Conservation (phyloP, 2,329 filamentous ascomycete genomes). For the Magnaporthiopsis poae region DNA sequence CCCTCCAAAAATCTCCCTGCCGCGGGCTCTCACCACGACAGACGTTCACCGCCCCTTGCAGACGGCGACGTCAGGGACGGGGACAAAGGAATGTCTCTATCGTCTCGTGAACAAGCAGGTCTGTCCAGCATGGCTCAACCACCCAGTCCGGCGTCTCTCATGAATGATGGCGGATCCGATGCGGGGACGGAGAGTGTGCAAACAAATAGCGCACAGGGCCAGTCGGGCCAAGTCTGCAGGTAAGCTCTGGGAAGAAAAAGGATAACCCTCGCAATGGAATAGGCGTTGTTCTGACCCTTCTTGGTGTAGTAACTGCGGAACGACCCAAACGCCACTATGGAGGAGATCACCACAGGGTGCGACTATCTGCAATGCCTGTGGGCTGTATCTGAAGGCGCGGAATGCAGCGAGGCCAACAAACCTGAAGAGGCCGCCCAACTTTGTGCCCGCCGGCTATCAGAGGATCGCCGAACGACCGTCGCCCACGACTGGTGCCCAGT, state of each 20-base stretch:
- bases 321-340: slow-evolving; percentile 89
- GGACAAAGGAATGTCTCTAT: slow-evolving; percentile 9
- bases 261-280: too few relatives aligned
- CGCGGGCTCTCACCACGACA: slow-evolving; percentile 9
- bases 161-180: slow-evolving; percentile 13
- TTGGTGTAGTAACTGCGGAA: slow-evolving; percentile 72
- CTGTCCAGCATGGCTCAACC: slow-evolving; percentile 9
- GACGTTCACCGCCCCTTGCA: slow-evolving; percentile 17
- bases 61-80: slow-evolving; percentile 13
- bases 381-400: slow-evolving; percentile 84
- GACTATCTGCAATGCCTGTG: slow-evolving; percentile 96
- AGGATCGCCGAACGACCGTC: slow-evolving; percentile 31
- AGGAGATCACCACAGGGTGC: slow-evolving; percentile 83
- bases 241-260: slow-evolving; percentile 25
- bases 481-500: slow-evolving; percentile 29
- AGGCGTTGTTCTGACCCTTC: not conserved
- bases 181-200: slow-evolving; percentile 10
- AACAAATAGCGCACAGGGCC: slow-evolving; percentile 26
- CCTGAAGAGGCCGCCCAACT: slow-evolving; percentile 63
- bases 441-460: slow-evolving; percentile 35
- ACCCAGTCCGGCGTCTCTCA: slow-evolving; percentile 14
- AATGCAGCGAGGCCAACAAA: slow-evolving; percentile 86
- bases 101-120: slow-evolving; percentile 9
- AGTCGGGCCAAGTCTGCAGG: slow-evolving; percentile 61
- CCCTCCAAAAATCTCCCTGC: slow-evolving; percentile 13